Base-by-base conservation (phyloP, 768 basidiomycete species). In the Boletus pseudo-olivaceus region DNA sequence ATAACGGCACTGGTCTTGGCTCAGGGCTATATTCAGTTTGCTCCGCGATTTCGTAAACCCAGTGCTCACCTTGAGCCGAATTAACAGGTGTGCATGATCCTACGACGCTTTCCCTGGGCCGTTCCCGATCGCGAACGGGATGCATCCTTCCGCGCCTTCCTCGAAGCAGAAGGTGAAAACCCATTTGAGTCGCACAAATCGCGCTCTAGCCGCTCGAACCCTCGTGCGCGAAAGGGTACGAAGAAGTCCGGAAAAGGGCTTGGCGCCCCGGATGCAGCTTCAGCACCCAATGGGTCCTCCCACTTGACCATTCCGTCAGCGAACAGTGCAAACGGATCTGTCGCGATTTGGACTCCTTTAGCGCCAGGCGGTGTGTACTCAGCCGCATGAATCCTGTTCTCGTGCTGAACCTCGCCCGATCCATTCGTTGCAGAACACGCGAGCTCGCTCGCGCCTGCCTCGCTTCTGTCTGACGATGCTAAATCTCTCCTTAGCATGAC, bases 101-200 rank as follows among this genome's bases (percentile, higher is more conserved):
- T 99, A 33, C 82, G 96, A 49, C 83, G 97, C 48, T 99, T 99
- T 78, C 97, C 97, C 5, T 99, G 97, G 97, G 98, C 93, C 72
- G 89, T 98, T 53, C 96, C 97, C 11, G 97, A 99, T 68, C 78
- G 85, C 64, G 96, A 96, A 80, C 84, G 85, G 17, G 97, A 98
- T 69, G 82, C 89, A 52, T 90, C 86, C 66, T 99, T 93, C 78
- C 83, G 86, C 55, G 85, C 93, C 8, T 99, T 97, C 66, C 87
- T 98, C 59, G 81, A 88, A 61, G 89, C 93, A 33, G 95, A 99
- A 70, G 94, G 95, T 26, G 94, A 97, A 69, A 80, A 76, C 59
- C 71, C 69, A n/a, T 69, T 73, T 52, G 71, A 74, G 12, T 63
- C 66, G 2, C 69, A 59, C 20, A 68, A 61, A 44, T 59, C 58